A percentile compares a stretch with the other conserved stretches of the same genome.
These are phyloP conservation scores for Sclerotinia spermophila DNA, from an alignment of 2,329 filamentous ascomycete genomes.

Conservation along the genomic window DNA sequence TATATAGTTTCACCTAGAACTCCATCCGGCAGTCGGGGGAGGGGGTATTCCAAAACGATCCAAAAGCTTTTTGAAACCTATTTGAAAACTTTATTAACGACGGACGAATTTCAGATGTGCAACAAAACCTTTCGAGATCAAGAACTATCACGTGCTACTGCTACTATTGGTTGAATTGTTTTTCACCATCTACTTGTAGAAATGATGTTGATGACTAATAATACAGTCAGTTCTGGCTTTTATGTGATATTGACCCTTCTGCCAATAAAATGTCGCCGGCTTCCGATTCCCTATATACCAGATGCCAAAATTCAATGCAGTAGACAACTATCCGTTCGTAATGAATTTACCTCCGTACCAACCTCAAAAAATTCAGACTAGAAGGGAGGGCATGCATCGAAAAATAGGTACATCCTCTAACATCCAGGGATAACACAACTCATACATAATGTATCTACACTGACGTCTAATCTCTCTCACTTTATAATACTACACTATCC, in stretches of 20 bases:
- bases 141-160: not conserved
- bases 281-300: not conserved
- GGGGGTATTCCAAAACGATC: not conserved
- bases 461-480: not conserved
- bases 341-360: not conserved
- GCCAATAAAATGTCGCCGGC: not conserved
- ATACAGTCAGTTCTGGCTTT: not conserved
- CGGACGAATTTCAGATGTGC: not conserved
- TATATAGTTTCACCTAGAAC: no score
- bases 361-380: not conserved
- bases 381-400: not conserved
- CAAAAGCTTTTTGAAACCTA: not conserved
- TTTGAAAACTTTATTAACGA: not conserved
- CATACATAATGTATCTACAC: not conserved
- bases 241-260: not conserved
- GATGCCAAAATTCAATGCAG: not conserved
- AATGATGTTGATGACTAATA: not conserved
- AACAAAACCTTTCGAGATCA: not conserved
- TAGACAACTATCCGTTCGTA: not conserved
- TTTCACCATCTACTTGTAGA: no score
- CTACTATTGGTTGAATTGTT: not conserved
- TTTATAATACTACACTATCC: not conserved
- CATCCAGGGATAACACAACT: not conserved
- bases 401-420: not conserved
- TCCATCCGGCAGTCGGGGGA: no score